Percentiles rank a stretch among this genome's conserved stretches.
Evolutionary conservation across 208 protist genomes (phyloP).

Genomic region (Acanthamoeba castellanii): DNA sequence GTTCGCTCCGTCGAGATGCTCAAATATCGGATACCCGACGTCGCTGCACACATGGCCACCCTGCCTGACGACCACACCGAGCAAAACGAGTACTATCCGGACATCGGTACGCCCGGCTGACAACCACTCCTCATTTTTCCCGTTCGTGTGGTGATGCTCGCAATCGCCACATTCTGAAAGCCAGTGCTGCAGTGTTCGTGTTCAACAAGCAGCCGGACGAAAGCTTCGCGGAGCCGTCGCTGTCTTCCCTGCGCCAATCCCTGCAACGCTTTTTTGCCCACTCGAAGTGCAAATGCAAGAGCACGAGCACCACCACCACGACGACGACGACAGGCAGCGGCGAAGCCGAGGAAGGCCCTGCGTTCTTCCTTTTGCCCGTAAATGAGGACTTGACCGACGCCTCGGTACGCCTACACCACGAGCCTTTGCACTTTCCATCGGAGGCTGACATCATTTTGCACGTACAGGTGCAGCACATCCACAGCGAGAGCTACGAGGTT

Average conservation of each 20-base stretch:
- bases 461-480: not conserved
- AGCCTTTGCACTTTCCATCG: not conserved
- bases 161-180: too few relatives aligned
- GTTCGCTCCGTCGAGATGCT: slow-evolving; percentile 33
- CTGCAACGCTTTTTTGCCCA: slow-evolving; percentile 44
- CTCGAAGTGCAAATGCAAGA: slow-evolving; percentile 30
- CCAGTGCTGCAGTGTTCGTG: not conserved
- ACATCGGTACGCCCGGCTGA: not conserved
- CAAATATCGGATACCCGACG: slow-evolving; percentile 53
- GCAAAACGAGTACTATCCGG: slow-evolving; percentile 53
- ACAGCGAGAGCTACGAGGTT: not conserved
- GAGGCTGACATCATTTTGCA: too few relatives aligned
- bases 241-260: not conserved
- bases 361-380: slow-evolving; percentile 22
- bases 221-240: not conserved
- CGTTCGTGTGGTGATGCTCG: not conserved
- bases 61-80: slow-evolving; percentile 51
- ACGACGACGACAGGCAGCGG: not conserved
- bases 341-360: not conserved
- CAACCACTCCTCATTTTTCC: not conserved
- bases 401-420: not conserved
- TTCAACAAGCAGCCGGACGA: slow-evolving; percentile 65
- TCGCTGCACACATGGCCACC: slow-evolving; percentile 33
- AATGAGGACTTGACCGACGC: slow-evolving; percentile 11
- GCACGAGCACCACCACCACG: not conserved